These are phyloP conservation scores for Capsicum chinense DNA, from an alignment of 257 asterid species.

Conservation along the genomic window DNA sequence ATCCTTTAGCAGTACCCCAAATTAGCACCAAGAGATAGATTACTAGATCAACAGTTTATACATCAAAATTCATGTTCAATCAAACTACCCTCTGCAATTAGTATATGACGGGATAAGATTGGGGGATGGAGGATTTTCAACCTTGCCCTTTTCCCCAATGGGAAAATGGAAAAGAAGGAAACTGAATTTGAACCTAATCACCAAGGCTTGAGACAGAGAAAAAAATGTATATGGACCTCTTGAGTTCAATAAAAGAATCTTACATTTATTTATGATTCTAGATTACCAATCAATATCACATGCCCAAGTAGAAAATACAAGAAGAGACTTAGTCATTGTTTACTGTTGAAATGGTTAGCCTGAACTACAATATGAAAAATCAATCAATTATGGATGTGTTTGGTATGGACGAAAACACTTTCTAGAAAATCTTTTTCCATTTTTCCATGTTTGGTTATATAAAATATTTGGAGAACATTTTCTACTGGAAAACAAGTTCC, in stretches of 20 bases:
- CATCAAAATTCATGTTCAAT: background rate
- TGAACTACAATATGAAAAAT: background rate
- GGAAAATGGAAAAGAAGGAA: background rate
- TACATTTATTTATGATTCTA: background rate
- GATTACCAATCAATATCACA: constrained; percentile 13
- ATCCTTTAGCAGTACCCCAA: constrained; percentile 5
- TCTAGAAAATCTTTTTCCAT: background rate
- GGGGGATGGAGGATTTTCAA: background rate
- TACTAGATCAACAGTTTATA: background rate
- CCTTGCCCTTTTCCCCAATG: background rate
- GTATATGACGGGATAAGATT: background rate
- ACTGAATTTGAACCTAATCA: constrained; percentile 11
- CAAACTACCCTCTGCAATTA: background rate
- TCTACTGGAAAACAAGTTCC: background rate
- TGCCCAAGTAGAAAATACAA: background rate
- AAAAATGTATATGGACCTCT: background rate
- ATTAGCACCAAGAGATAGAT: background rate
- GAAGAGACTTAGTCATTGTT: background rate
- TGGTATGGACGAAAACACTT: background rate
- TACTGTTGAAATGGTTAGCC: constrained; percentile 6
- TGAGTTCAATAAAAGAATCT: background rate
- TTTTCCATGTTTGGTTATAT: background rate
- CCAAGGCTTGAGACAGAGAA: background rate
- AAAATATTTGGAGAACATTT: background rate
- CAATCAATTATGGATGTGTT: background rate